Base-by-base conservation (phyloP, 164 flowering plant species). In the Magnolia changhungtana region DNA sequence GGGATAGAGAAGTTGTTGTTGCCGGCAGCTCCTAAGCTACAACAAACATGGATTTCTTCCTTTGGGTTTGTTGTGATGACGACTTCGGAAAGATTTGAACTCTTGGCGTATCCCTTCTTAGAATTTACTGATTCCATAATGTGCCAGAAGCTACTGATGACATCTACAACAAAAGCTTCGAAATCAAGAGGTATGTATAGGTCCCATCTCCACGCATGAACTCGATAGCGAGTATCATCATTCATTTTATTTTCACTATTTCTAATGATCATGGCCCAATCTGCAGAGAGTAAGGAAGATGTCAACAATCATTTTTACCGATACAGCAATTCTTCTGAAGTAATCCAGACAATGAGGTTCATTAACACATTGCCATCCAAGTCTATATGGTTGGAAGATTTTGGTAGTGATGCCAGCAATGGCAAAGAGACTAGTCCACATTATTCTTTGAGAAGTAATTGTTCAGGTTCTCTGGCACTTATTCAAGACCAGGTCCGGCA, bases 1-100 rank as follows among this genome's bases (percentile, higher is more conserved):
- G 97, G 95, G 66, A 92, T 94, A 18, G 89, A 92, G 85, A 89
- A 87, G 85, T 74, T 94, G 75, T 79, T 93, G 78, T 81, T 94
- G 84, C 98, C 99, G 50, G 94, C 99, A 55, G 87, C 85, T 69
- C 86, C 89, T 23, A 81, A 80, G 70, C 85, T 88, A 31, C 75
- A 91, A 18, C 78, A 86, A 55, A 83, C 97, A 24, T 96, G 99
- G 99, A 90, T 88, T 14, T 72, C 76, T 63, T 81, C 93, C 27
- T 94, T 96, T 83, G 98, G 97, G n/a, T 96, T 91, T 77, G 81
- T 91, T 20, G 74, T 69, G 79, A 84, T 92, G 89, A 76, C 82
- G 7, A 73, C 79, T 18, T 78, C 83, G 1, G 94, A 96, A 71
- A 91, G 89, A 83, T 76, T 85, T 58, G 64, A 89, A 63, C 82